A percentile compares a stretch with the other conserved stretches of the same genome.
These are phyloP conservation scores for Leishmania tropica DNA, from an alignment of 208 protist species.

Conservation along the genomic window DNA sequence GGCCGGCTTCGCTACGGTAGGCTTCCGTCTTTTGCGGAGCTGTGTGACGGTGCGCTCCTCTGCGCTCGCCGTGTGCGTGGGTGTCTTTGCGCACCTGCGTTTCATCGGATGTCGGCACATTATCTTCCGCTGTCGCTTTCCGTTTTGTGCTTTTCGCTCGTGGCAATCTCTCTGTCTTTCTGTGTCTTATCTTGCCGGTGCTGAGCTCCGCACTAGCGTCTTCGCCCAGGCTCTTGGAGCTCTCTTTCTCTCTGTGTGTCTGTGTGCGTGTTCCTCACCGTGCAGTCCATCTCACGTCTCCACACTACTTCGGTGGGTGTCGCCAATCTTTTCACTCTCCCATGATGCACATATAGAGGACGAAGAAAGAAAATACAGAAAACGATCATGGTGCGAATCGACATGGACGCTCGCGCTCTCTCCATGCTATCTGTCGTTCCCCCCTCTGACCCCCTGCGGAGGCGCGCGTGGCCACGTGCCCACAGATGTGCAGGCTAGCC, in stretches of 20 bases:
- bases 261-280: conserved; percentile 2
- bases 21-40: background rate
- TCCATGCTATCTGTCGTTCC: no score
- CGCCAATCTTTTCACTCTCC: background rate
- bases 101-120: background rate
- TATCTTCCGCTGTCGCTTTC: background rate
- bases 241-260: no score
- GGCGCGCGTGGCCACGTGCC: background rate
- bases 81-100: background rate
- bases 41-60: no score
- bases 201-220: background rate
- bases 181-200: background rate
- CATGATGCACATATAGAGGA: background rate
- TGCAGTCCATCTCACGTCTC: background rate
- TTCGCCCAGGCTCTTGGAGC: no score
- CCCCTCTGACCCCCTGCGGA: background rate
- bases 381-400: background rate
- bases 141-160: background rate
- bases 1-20: no score
- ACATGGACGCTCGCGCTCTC: background rate
- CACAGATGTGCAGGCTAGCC: background rate
- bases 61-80: no score
- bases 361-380: background rate
- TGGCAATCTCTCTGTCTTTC: no score
- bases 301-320: background rate